Conservation (phyloP, 2,329 filamentous ascomycete species). For the Coniochaeta pulveracea region DNA sequence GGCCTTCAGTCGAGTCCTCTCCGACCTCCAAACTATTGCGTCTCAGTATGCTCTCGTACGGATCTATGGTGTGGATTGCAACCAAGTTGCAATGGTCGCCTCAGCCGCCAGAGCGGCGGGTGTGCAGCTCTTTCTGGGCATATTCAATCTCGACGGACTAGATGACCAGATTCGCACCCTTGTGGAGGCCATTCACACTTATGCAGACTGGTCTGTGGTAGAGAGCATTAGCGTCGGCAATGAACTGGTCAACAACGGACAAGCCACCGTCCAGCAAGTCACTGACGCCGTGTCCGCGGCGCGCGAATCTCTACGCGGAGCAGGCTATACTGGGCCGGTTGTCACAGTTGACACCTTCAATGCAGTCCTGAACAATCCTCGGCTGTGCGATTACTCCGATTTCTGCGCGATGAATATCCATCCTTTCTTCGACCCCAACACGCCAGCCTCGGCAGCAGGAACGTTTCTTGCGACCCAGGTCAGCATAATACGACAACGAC, state of each 20-base stretch:
- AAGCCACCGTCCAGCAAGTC: constrained; percentile 40
- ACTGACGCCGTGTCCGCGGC: constrained; percentile 45
- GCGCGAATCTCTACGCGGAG: constrained; percentile 41
- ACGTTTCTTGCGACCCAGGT: constrained; percentile 52
- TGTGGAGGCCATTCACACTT: constrained; percentile 35
- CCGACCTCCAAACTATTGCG: constrained; percentile 48
- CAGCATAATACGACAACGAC: constrained; percentile 25
- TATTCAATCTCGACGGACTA: constrained; percentile 53
- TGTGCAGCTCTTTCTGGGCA: constrained; percentile 63
- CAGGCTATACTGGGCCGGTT: constrained; percentile 61
- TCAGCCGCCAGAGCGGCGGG: constrained; percentile 50
- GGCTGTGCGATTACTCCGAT: constrained; percentile 62
- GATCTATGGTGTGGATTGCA: constrained; percentile 71
- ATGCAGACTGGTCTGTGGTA: constrained; percentile 55
- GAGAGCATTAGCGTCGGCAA: constrained; percentile 71
- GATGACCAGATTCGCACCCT: constrained; percentile 48
- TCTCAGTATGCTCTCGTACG: constrained; percentile 52
- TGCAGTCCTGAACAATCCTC: constrained; percentile 52
- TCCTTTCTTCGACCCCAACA: constrained; percentile 66
- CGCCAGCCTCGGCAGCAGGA: constrained; percentile 50
- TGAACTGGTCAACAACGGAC: constrained; percentile 60
- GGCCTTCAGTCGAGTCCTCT: constrained; percentile 44
- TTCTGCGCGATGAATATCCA: constrained; percentile 76
- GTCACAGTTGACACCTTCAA: constrained; percentile 73
- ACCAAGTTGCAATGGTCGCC: constrained; percentile 55